These are phyloP conservation scores for Scortechinia acanthostroma DNA, from an alignment of 2,329 filamentous ascomycete genomes.

Conservation along the genomic window DNA sequence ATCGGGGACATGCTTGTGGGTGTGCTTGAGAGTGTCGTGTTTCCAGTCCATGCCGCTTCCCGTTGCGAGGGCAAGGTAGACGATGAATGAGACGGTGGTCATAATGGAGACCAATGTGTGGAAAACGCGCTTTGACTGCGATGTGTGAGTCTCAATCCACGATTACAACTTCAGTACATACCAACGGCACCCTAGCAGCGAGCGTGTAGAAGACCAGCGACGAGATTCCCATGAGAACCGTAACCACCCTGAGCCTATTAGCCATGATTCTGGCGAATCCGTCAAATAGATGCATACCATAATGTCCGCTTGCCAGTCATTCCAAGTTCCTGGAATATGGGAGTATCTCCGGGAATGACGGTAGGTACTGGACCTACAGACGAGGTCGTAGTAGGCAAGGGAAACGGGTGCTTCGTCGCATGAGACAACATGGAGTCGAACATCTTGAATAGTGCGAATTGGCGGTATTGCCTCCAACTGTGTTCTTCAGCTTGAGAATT, in stretches of 20 bases:
- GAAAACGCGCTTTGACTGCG: not conserved
- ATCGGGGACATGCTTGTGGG: not conserved
- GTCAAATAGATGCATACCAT: not conserved
- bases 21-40: not conserved
- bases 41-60: not conserved
- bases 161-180: not conserved
- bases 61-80: not conserved
- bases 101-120: not conserved
- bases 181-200: not conserved
- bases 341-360: not conserved
- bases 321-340: not conserved
- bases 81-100: not conserved
- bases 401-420: no score
- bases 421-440: no score
- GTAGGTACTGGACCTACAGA: not conserved
- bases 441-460: no score
- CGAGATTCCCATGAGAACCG: not conserved
- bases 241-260: not conserved
- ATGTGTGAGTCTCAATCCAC: not conserved
- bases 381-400: not conserved
- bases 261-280: not conserved
- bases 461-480: no score
- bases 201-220: slow-evolving; percentile 1
- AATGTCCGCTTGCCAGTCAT: not conserved
- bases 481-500: no score